Evolutionary conservation across 495 filamentous ascomycete genomes (phyloP).

Genomic region (Cairneyella variabilis): DNA sequence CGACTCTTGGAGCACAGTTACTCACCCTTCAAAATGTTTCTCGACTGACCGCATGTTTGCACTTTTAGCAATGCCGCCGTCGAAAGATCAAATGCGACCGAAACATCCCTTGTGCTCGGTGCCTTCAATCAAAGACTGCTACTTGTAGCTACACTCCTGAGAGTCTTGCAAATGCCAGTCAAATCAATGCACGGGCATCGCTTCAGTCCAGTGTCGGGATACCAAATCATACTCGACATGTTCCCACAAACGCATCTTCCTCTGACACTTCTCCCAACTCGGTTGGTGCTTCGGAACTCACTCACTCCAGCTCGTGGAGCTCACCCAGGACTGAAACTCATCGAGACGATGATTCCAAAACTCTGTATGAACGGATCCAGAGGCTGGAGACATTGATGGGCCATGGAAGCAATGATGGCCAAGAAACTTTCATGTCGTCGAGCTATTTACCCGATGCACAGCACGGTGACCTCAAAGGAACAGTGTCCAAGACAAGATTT

Average conservation of each 20-base stretch:
- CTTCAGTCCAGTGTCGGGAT: not conserved
- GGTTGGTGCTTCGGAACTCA: not conserved
- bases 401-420: too few relatives aligned
- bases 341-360: not conserved
- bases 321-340: not conserved
- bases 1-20: too few relatives aligned
- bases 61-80: conserved; percentile 32
- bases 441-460: too few relatives aligned
- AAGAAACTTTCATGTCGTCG: too few relatives aligned
- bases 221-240: not conserved
- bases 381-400: conserved; percentile 7
- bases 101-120: conserved; percentile 35
- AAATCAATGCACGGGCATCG: not conserved
- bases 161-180: conserved; percentile 2
- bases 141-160: conserved; percentile 20
- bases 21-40: too few relatives aligned
- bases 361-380: not conserved
- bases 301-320: not conserved
- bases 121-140: conserved; percentile 30
- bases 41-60: too few relatives aligned
- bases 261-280: not conserved
- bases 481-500: conserved; percentile 41
- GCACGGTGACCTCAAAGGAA: too few relatives aligned
- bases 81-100: conserved; percentile 46
- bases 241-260: not conserved